Conservation (phyloP, 2,329 filamentous ascomycete species). For the Phialophora verrucosa region DNA sequence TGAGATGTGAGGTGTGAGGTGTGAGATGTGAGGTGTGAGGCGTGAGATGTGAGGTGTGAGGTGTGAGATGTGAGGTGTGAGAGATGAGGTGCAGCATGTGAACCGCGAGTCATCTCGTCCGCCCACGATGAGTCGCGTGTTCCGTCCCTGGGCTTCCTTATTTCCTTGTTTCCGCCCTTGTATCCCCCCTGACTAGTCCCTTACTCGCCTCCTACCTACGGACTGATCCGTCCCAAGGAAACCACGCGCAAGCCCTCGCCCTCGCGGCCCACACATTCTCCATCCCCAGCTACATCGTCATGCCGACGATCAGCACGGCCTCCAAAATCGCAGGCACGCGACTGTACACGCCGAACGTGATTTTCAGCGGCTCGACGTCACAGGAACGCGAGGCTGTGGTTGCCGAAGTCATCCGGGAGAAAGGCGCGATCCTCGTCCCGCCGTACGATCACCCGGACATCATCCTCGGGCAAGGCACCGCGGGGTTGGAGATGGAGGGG, state of each 20-base stretch:
- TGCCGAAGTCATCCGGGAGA: slow-evolving; percentile 69
- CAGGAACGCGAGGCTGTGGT: slow-evolving; percentile 81
- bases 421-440: slow-evolving; percentile 79
- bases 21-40: not conserved
- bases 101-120: not conserved
- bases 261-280: slow-evolving; percentile 76
- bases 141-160: not conserved
- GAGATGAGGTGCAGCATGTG: too few relatives aligned
- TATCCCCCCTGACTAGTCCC: too few relatives aligned
- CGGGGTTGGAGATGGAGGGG: slow-evolving; percentile 78
- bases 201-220: not conserved
- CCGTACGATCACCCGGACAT: slow-evolving; percentile 94
- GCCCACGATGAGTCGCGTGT: not conserved
- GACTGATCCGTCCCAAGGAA: slow-evolving; percentile 63
- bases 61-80: not conserved
- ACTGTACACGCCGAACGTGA: slow-evolving; percentile 75
- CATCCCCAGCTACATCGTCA: slow-evolving; percentile 85
- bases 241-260: slow-evolving; percentile 91
- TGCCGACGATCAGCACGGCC: slow-evolving; percentile 84
- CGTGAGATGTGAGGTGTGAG: not conserved
- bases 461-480: slow-evolving; percentile 90
- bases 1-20: not conserved
- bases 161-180: not conserved
- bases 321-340: slow-evolving; percentile 84
- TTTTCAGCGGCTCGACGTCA: slow-evolving; percentile 81